Base-by-base conservation (phyloP, 345 rosid genomes). In the Rhodamnia argentea region DNA sequence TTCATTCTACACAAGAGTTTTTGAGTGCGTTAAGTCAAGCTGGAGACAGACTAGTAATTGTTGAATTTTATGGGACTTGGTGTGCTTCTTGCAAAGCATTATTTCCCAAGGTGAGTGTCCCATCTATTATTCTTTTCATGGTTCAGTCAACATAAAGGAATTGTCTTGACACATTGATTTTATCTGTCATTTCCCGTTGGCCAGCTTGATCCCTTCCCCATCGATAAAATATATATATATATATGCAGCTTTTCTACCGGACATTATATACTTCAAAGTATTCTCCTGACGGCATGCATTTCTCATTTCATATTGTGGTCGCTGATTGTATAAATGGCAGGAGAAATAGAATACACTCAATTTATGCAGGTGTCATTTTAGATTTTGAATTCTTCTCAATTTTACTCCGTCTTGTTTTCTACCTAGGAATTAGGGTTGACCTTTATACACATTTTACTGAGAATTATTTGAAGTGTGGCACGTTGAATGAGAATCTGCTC, bases 61-160 rank as follows among this genome's bases (percentile, higher is more conserved):
- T 96, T 74, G 99, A 96, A 86, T 96, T 96, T 91, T 96, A 96
- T 91, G 99, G 99, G 87, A 95, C 99, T 52, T 96, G 99, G 99
- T 96, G 99, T 90, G 99, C 98, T 82, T 96, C 98, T 85, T 96
- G 99, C 87, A 92, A 95, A 87, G 98, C 99, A 85, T 90, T 96
- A 81, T 96, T 93, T 89, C 98, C 98, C 9, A 95, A 93, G 96
- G 98, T 93, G 86, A 85, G 83, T 56, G 58, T 76, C n/a, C 53
- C 40, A 82, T 74, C 56, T 57, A 54, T 87, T 83, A 47, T 52
- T 83, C 58, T 53, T 54, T 74, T 27, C 37, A 52, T n/a, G 84
- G 32, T 32, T 83, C 54, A 44, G 26, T 64, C 53, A 52, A 23
- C 26, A 23, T 62, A 4, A 27, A 64, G 52, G 76, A 50, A 40